phyloP scores from a whole-genome alignment of 306 rosid species.

The Dalbergia cultrata region DNA sequence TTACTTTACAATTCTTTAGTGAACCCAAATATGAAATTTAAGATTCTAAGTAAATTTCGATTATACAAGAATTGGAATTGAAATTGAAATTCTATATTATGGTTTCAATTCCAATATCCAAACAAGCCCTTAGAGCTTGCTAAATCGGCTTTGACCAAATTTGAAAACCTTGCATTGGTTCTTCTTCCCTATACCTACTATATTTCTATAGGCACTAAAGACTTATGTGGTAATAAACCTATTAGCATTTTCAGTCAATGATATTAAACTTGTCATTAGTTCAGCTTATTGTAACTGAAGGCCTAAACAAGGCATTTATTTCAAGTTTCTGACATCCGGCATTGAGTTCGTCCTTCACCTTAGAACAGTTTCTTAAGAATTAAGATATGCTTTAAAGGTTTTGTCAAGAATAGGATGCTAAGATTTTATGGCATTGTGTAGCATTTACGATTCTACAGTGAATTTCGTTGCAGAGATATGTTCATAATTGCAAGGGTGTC shows the following conservation, averaged over 20 bases:
- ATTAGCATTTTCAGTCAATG: slow-evolving; percentile 5
- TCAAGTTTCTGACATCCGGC: neutral
- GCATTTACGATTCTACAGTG: neutral
- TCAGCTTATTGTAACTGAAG: neutral
- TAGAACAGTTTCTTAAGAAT: neutral
- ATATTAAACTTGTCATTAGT: neutral
- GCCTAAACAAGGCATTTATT: neutral
- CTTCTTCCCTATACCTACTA: neutral
- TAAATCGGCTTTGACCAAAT: slow-evolving; percentile 22
- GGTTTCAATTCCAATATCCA: too few relatives aligned
- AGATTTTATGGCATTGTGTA: slow-evolving; percentile 6
- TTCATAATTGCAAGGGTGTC: neutral
- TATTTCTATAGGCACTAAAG: neutral
- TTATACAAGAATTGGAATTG: too few relatives aligned
- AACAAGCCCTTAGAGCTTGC: neutral
- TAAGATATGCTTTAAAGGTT: neutral
- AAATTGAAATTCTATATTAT: too few relatives aligned
- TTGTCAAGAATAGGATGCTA: neutral
- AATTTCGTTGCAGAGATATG: neutral
- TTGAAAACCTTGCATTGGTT: neutral
- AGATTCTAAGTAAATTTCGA: too few relatives aligned
- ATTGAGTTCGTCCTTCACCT: neutral
- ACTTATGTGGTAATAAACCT: neutral
- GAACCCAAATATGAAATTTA: too few relatives aligned
- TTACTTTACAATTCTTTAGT: too few relatives aligned